Evolutionary conservation across 1,284 basidiomycete genomes (phyloP).

Genomic region (Ustilago esculenta): DNA sequence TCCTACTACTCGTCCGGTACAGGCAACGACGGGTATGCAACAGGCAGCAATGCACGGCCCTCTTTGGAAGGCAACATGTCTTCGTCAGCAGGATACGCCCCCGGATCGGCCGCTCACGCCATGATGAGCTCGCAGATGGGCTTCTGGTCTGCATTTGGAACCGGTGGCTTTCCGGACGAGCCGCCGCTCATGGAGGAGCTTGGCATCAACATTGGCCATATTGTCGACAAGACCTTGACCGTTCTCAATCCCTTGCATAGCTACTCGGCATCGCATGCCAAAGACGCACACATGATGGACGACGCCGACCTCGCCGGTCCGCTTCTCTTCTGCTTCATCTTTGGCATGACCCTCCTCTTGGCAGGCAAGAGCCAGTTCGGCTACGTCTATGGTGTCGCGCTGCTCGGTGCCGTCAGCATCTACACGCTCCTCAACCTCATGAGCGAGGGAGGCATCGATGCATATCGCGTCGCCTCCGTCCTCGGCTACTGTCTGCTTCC

Average conservation of each 20-base stretch:
- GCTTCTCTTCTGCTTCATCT: conserved; percentile 89
- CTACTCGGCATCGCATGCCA: conserved; percentile 69
- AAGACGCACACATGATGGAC: conserved; percentile 95
- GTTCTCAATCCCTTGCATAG: conserved; percentile 90
- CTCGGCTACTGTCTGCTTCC: conserved; percentile 96
- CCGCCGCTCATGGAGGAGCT: conserved; percentile 74
- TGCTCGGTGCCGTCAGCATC: conserved; percentile 91
- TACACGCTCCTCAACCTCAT: conserved; percentile 97
- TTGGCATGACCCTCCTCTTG: conserved; percentile 71
- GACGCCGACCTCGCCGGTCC: conserved; percentile 98
- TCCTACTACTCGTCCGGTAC: conserved; percentile 40
- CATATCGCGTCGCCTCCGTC: conserved; percentile 93
- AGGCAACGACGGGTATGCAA: conserved; percentile 37
- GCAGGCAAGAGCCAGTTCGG: conserved; percentile 98
- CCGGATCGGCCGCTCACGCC: conserved; percentile 44
- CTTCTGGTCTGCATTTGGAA: conserved; percentile 65
- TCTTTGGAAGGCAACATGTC: conserved; percentile 62
- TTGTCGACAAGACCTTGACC: conserved; percentile 89
- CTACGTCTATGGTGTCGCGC: conserved; percentile 97
- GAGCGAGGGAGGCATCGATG: conserved; percentile 94
- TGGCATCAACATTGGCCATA: conserved; percentile 96
- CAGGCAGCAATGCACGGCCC: conserved; percentile 39
- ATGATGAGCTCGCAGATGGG: conserved; percentile 58
- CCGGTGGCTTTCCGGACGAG: conserved; percentile 65
- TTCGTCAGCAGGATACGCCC: conserved; percentile 31